Conservation (phyloP, 2,329 filamentous ascomycete genomes). For the Furcasterigmium furcatum region DNA sequence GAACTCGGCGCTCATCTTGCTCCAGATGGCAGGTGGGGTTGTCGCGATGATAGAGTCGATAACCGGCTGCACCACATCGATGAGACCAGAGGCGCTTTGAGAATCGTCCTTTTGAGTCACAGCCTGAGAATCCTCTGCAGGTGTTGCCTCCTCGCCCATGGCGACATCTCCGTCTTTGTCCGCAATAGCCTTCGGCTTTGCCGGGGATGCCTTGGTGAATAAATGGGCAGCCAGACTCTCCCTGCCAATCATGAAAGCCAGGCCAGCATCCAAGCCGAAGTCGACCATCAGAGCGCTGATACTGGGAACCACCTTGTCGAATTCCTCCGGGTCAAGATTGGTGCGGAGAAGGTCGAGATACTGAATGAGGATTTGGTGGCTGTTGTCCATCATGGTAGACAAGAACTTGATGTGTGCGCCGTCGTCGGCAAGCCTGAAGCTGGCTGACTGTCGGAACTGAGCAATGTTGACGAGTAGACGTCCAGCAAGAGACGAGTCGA, state of each 20-base stretch:
- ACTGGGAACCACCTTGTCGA: constrained; percentile 74
- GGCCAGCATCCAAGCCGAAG: constrained; percentile 73
- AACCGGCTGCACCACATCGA: constrained; percentile 68
- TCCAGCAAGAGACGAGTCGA: constrained; percentile 73
- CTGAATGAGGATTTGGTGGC: constrained; percentile 79
- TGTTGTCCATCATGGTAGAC: constrained; percentile 84
- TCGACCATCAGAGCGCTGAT: constrained; percentile 71
- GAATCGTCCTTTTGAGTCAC: constrained; percentile 33
- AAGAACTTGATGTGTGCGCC: constrained; percentile 85
- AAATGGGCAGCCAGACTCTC: constrained; percentile 69
- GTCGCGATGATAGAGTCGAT: constrained; percentile 64
- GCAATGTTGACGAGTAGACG: constrained; percentile 86
- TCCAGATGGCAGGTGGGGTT: constrained; percentile 62
- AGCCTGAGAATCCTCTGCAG: constrained; percentile 18
- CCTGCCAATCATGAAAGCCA: constrained; percentile 84
- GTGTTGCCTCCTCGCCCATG: constrained; percentile 33
- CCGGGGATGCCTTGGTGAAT: constrained; percentile 21
- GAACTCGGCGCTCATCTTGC: constrained; percentile 73
- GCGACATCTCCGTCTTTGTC: constrained; percentile 58
- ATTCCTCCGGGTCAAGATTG: constrained; percentile 72
- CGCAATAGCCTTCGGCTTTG: constrained; percentile 18
- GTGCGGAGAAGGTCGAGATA: constrained; percentile 86
- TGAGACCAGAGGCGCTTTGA: not conserved
- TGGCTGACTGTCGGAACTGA: constrained; percentile 83
- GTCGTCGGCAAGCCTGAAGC: constrained; percentile 68